phyloP scores from a whole-genome alignment of 2,329 filamentous ascomycete genomes.

The Cladophialophora exuberans region DNA sequence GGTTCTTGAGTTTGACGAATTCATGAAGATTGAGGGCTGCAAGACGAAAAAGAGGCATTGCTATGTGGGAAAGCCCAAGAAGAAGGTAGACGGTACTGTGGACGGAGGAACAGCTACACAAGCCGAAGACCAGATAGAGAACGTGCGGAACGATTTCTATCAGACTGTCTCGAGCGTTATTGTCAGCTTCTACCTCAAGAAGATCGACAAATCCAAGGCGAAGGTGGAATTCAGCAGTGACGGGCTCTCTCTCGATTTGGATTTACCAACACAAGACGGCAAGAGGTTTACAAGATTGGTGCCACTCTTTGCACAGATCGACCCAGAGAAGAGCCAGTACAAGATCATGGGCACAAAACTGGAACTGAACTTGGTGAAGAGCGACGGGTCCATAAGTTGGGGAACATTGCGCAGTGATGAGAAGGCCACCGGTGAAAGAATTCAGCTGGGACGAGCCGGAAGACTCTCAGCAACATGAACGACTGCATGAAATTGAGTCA shows the following conservation, averaged over 20 bases:
- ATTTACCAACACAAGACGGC: constrained; percentile 82
- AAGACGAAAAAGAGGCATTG: constrained; percentile 79
- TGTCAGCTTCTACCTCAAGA: constrained; percentile 93
- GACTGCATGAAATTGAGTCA: neutral
- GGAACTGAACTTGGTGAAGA: constrained; percentile 74
- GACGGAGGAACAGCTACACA: constrained; percentile 56
- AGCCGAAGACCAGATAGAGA: constrained; percentile 24
- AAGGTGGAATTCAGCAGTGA: constrained; percentile 69
- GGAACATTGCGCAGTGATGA: constrained; percentile 83
- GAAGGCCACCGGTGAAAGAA: constrained; percentile 72
- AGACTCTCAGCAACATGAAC: constrained; percentile 44
- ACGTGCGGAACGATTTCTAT: constrained; percentile 81
- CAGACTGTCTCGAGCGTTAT: constrained; percentile 85
- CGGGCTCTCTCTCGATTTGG: constrained; percentile 62
- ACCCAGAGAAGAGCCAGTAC: constrained; percentile 73
- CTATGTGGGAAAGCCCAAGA: constrained; percentile 76
- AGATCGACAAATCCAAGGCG: constrained; percentile 82
- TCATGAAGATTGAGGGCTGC: constrained; percentile 94
- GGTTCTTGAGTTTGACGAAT: constrained; percentile 96
- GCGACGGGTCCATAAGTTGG: constrained; percentile 69
- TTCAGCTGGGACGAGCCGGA: constrained; percentile 84
- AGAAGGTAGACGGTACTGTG: constrained; percentile 65
- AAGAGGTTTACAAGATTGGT: constrained; percentile 80
- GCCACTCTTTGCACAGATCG: constrained; percentile 75
- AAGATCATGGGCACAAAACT: constrained; percentile 89